A percentile compares a stretch with the other conserved stretches of the same genome.
Conservation (phyloP, 495 filamentous ascomycete genomes). For the Neurospora tetrasperma region DNA sequence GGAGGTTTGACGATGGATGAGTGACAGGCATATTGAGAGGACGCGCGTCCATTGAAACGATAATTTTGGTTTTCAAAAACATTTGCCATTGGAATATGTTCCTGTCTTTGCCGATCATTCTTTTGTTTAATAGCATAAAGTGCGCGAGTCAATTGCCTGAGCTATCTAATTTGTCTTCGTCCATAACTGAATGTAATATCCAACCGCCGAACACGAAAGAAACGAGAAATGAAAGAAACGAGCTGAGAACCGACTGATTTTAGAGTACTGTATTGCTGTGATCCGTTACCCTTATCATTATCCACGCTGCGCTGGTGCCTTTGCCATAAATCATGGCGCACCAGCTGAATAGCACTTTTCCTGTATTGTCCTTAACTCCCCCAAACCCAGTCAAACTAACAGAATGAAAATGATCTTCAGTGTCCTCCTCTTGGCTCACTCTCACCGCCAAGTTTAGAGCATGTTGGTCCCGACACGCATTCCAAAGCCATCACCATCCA, state of each 20-base stretch:
- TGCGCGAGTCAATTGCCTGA: neutral
- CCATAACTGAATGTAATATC: neutral
- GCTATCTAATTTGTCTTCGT: neutral
- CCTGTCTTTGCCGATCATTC: neutral
- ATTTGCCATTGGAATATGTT: neutral
- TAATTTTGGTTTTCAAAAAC: neutral
- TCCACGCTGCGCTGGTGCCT: neutral
- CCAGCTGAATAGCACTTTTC: neutral
- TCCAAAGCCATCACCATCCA: constrained; percentile 46
- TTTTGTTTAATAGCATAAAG: neutral
- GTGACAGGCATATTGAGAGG: neutral
- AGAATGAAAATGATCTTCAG: neutral
- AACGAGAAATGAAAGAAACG: neutral
- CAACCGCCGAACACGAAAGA: neutral
- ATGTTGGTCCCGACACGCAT: constrained; percentile 1
- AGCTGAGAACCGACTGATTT: neutral
- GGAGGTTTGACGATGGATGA: neutral
- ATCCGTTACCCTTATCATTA: neutral
- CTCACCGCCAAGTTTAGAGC: neutral
- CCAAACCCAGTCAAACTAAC: neutral
- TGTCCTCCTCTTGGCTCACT: neutral
- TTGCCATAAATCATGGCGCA: neutral
- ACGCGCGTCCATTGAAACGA: neutral
- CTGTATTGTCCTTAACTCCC: neutral
- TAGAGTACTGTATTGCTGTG: neutral